Percentiles rank a stretch among this genome's conserved stretches.
Evolutionary conservation across 371 early-diverging fungal species (phyloP).

Genomic region (Phascolomyces articulosus): DNA sequence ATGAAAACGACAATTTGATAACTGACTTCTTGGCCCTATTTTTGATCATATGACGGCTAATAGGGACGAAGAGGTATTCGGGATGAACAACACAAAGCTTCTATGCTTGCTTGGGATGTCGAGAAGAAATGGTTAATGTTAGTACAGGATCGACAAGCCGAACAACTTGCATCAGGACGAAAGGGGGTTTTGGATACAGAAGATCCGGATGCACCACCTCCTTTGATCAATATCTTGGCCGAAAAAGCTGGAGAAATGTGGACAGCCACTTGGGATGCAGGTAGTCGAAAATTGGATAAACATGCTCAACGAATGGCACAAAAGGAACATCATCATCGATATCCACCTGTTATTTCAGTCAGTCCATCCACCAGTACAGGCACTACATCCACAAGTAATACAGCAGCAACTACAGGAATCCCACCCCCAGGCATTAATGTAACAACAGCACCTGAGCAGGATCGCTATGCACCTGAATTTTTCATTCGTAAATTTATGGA

Average conservation of each 20-base stretch:
- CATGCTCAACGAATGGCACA: conserved; percentile 25
- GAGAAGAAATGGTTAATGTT: conserved; percentile 54
- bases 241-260: conserved; percentile 53
- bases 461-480: conserved; percentile 44
- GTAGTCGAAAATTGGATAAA: conserved; percentile 42
- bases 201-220: conserved; percentile 28
- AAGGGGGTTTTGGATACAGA: conserved; percentile 15
- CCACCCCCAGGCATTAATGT: conserved; percentile 15
- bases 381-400: neutral
- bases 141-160: conserved; percentile 43
- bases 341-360: neutral
- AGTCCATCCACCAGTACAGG: conserved; percentile 3
- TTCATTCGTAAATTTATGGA: conserved; percentile 52
- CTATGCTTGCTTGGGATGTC: conserved; percentile 33
- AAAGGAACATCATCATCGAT: conserved; percentile 4
- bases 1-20: neutral
- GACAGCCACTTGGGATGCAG: conserved; percentile 41
- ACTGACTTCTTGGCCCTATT: neutral
- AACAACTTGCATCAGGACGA: conserved; percentile 30
- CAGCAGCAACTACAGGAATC: neutral
- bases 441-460: conserved; percentile 20
- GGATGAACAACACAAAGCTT: conserved; percentile 29
- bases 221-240: conserved; percentile 40
- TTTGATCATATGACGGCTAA: neutral
- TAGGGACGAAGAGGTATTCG: conserved; percentile 37